A percentile compares a stretch with the other conserved stretches of the same genome.
Evolutionary conservation across 2,329 filamentous ascomycete species (phyloP).

Genomic region (Clonostachys byssicola): DNA sequence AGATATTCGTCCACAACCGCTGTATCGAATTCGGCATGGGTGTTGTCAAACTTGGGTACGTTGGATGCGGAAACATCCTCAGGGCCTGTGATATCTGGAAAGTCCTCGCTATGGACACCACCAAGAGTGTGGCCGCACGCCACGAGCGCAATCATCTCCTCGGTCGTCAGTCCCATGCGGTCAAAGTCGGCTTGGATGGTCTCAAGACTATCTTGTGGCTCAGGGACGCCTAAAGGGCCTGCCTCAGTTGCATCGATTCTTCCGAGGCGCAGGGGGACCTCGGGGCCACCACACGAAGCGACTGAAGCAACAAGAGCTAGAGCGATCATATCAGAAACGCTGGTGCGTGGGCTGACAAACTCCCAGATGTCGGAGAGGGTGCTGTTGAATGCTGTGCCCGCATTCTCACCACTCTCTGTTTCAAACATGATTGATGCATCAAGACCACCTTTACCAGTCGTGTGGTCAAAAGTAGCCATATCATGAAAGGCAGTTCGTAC

Average conservation of each 20-base stretch:
- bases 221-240: constrained; percentile 19
- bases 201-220: constrained; percentile 17
- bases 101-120: constrained; percentile 38
- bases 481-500: constrained; percentile 23
- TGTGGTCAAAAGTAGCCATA: constrained; percentile 17
- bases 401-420: constrained; percentile 17
- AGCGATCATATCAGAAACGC: constrained; percentile 10
- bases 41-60: constrained; percentile 26
- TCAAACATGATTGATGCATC: constrained; percentile 23
- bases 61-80: constrained; percentile 16
- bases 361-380: constrained; percentile 17
- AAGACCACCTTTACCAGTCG: constrained; percentile 16
- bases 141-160: constrained; percentile 26
- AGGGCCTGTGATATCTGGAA: constrained; percentile 16
- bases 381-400: constrained; percentile 20
- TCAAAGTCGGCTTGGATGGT: constrained; percentile 14
- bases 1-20: constrained; percentile 35
- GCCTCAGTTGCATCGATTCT: constrained; percentile 18
- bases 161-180: constrained; percentile 17
- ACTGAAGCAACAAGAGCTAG: constrained; percentile 19
- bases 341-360: constrained; percentile 9
- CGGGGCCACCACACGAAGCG: constrained; percentile 9
- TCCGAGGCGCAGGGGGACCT: constrained; percentile 17
- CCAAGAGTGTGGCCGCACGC: constrained; percentile 24
- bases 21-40: constrained; percentile 26